Evolutionary conservation across 1,284 basidiomycete species (phyloP).

Genomic region (Macrocystidia cucumis): DNA sequence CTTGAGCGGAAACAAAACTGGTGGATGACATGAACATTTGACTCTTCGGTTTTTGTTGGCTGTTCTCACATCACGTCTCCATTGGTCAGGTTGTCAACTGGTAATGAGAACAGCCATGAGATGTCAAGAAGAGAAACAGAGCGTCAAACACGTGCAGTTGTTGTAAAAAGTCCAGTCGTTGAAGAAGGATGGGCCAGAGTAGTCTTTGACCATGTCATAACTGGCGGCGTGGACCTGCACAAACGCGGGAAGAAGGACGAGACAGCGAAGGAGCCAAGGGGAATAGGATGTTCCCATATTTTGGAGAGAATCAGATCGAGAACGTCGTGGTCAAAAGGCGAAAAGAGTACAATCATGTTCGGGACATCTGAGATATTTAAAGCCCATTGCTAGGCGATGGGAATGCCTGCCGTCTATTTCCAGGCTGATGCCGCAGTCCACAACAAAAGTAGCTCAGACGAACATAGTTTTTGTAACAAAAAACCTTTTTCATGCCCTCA

Average conservation of each 20-base stretch:
- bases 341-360: too few species aligned
- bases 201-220: conserved; percentile 41
- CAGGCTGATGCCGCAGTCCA: too few species aligned
- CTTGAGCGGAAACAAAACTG: conserved; percentile 48
- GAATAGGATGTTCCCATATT: too few species aligned
- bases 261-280: too few species aligned
- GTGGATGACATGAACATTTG: conserved; percentile 2
- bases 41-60: not conserved
- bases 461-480: too few species aligned
- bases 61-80: conserved; percentile 52
- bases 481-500: too few species aligned
- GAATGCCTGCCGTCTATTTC: too few species aligned
- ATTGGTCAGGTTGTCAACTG: conserved; percentile 64
- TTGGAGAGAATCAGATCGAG: too few species aligned
- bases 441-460: too few species aligned
- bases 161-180: conserved; percentile 49
- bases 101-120: not conserved
- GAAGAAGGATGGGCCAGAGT: conserved; percentile 45
- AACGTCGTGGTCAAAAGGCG: too few species aligned
- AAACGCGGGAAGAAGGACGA: not conserved
- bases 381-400: too few species aligned
- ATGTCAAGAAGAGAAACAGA: not conserved
- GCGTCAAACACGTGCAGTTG: conserved; percentile 27
- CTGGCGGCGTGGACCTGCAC: conserved; percentile 17
- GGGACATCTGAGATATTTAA: too few species aligned